A percentile compares a stretch with the other conserved stretches of the same genome.
Evolutionary conservation across 1,284 basidiomycete genomes (phyloP).

Genomic region (Boletellus deceptivus): DNA sequence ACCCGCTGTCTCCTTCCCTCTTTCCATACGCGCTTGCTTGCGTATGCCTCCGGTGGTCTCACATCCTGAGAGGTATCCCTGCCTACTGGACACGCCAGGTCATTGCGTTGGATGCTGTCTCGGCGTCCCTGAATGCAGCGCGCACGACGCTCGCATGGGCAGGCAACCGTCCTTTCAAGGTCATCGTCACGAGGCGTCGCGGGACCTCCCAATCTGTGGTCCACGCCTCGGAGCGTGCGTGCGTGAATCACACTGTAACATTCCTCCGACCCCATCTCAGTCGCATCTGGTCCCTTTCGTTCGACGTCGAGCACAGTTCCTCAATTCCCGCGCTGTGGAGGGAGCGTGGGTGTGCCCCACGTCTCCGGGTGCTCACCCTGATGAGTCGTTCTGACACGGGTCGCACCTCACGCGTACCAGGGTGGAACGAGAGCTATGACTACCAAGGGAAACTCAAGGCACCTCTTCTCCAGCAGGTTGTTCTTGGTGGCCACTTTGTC

Average conservation of each 20-base stretch:
- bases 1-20: slow-evolving; percentile 11
- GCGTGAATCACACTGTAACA: slow-evolving; percentile 1
- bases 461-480: slow-evolving; percentile 6
- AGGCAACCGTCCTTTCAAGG: slow-evolving; percentile 1
- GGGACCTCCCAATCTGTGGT: background rate
- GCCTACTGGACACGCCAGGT: slow-evolving; percentile 14
- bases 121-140: background rate
- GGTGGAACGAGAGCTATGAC: background rate
- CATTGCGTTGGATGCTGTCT: slow-evolving; percentile 6
- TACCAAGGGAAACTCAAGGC: slow-evolving; percentile 5
- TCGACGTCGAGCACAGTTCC: slow-evolving; percentile 9
- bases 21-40: slow-evolving; percentile 14
- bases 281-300: slow-evolving; percentile 13
- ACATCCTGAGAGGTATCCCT: slow-evolving; percentile 3
- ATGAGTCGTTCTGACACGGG: slow-evolving; percentile 1
- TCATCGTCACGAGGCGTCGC: slow-evolving; percentile 12
- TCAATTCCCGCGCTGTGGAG: slow-evolving; percentile 14
- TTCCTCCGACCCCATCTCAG: slow-evolving; percentile 7
- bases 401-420: background rate
- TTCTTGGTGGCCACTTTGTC: slow-evolving; percentile 6
- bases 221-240: slow-evolving; percentile 4
- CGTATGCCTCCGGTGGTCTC: slow-evolving; percentile 12
- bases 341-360: slow-evolving; percentile 5
- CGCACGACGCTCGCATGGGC: slow-evolving; percentile 7
- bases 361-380: slow-evolving; percentile 7